Percentiles rank a stretch among this genome's conserved stretches.
phyloP scores from a whole-genome alignment of 768 basidiomycete species.

The Cubamyces lactineus region DNA sequence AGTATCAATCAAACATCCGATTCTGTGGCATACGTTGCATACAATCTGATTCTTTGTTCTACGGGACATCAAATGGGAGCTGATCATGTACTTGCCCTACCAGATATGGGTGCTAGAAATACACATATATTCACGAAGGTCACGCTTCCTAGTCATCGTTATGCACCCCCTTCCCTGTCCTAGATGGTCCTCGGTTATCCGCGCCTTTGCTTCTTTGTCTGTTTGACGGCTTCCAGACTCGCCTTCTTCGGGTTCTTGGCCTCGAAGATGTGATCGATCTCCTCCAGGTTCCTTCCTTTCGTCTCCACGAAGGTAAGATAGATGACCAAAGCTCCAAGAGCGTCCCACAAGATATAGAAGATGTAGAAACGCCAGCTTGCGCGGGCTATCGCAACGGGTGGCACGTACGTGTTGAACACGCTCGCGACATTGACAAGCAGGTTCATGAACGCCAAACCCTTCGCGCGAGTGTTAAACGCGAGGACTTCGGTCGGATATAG shows the following conservation, averaged over 20 bases:
- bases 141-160: not conserved
- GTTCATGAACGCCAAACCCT: conserved; percentile 79
- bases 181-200: not conserved
- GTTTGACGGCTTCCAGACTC: conserved; percentile 2
- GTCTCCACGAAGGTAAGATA: conserved; percentile 65
- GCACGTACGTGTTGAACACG: conserved; percentile 81
- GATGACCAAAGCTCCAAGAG: conserved; percentile 62
- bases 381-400: conserved; percentile 67
- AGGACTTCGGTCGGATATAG: conserved; percentile 75
- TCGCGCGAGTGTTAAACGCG: conserved; percentile 66
- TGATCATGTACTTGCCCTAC: not conserved
- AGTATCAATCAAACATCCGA: conserved; percentile 19
- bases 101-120: not conserved
- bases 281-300: conserved; percentile 45
- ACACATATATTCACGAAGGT: not conserved
- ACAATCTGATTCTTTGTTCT: not conserved
- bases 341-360: conserved; percentile 64
- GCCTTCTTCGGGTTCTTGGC: conserved; percentile 24
- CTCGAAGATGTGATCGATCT: conserved; percentile 28
- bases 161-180: not conserved
- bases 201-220: not conserved
- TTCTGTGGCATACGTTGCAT: conserved; percentile 2
- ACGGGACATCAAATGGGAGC: not conserved
- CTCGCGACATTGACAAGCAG: conserved; percentile 63
- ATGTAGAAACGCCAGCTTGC: conserved; percentile 50